These are phyloP conservation scores for Lotus japonicus DNA, from an alignment of 306 rosid genomes.

Conservation along the genomic window DNA sequence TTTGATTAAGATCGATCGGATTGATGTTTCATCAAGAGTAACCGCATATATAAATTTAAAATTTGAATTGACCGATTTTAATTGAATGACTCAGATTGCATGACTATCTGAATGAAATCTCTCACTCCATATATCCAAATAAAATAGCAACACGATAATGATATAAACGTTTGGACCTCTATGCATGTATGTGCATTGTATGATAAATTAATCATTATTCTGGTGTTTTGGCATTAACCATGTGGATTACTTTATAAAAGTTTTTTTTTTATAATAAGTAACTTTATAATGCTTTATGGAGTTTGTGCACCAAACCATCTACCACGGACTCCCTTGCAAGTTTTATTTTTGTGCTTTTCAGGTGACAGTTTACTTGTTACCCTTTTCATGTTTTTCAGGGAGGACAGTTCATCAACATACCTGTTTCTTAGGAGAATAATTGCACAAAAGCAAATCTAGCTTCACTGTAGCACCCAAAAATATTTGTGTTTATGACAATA, in stretches of 20 bases:
- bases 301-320: slow-evolving; percentile 9
- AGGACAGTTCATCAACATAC: not conserved
- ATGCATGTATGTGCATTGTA: not conserved
- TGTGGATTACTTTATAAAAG: not conserved
- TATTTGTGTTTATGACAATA: no score
- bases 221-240: not conserved
- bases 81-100: no score
- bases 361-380: not conserved
- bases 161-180: not conserved
- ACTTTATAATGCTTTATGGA: not conserved
- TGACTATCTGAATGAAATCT: no score
- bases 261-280: not conserved
- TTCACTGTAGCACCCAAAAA: no score
- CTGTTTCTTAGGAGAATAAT: no score
- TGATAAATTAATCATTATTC: not conserved
- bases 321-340: not conserved
- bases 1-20: no score
- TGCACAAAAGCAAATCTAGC: no score
- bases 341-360: not conserved
- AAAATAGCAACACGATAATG: not conserved
- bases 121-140: no score
- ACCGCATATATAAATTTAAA: no score
- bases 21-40: no score
- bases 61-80: no score
- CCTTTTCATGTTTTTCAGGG: not conserved